Base-by-base conservation (phyloP, 148 eudicot genomes). In the Dianthus caryophyllus region DNA sequence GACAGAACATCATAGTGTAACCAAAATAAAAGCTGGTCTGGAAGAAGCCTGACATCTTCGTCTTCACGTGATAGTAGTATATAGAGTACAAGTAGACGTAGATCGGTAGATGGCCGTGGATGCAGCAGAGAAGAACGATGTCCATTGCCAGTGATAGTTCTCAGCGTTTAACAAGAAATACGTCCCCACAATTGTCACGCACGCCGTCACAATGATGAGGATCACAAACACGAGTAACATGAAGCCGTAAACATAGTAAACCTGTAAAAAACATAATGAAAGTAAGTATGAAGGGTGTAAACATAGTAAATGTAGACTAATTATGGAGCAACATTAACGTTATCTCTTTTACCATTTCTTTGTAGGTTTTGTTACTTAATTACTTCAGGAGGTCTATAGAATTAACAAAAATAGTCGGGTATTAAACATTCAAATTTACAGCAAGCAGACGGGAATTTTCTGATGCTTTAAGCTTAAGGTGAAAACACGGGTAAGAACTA, bases 1-100 rank as follows among this genome's bases (percentile, higher is more conserved):
- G 86, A 66, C 96, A 87, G 74, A 89, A 87, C 96, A 89, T 89
- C 78, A 84, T 70, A 0, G 92, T 89, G 75, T 89, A 89, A 44
- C 92, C 92, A 54, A 93, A 93, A 75, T 93, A 93, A 77, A 93
- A 93, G 90, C 98, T 93, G 65, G 98, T 93, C 78, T 93, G 98
- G 77, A 93, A 93, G 89, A 93, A 93, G 64, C 96, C 96, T 14
- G 88, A 89, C 96, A 89, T 89, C 83, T 89, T 89, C 17, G 96
- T 93, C 86, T 93, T 93, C 74, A 82, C 88, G 43, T 82, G 83
- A 78, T 81, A 93, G 82, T 93, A 93, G 67, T 93, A 93, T 61
- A 90, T 75, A 5, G 98, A 93, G 65, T 93, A 93, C 75, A 93
- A 74, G 78, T 78, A 93, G 30, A 93, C 98, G 57, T 93, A 93